These are phyloP conservation scores for Aspergillus fijiensis DNA, from an alignment of 2,329 filamentous ascomycete genomes.

Conservation along the genomic window DNA sequence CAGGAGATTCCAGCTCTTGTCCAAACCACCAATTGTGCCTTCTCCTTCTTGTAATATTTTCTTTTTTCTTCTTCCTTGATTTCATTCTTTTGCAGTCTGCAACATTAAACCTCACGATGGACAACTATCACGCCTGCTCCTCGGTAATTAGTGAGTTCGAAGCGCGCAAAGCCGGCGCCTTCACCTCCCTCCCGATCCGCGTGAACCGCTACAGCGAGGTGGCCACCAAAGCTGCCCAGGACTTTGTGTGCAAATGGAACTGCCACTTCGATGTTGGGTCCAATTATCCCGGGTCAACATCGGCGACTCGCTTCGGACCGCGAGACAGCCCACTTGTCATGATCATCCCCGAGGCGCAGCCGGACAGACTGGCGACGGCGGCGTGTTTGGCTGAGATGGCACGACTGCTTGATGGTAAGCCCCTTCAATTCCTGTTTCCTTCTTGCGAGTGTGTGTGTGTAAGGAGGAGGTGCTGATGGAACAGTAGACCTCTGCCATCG, in stretches of 20 bases:
- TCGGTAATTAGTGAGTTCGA: background rate
- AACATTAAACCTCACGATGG: background rate
- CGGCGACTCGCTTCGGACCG: no score
- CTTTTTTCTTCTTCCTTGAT: background rate
- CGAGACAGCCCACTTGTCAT: background rate
- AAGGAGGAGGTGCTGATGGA: background rate
- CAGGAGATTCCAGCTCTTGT: background rate
- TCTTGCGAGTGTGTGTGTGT: background rate
- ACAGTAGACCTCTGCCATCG: background rate
- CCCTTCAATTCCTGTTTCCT: no score
- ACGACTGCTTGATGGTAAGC: background rate
- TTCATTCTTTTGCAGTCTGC: background rate
- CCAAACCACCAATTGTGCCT: background rate
- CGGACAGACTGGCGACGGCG: background rate
- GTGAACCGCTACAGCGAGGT: slow-evolving; percentile 2
- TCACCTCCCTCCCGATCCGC: background rate
- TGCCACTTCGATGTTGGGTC: no score
- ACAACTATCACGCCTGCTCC: background rate
- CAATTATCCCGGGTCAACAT: background rate
- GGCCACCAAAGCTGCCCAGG: background rate
- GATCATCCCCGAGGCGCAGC: background rate
- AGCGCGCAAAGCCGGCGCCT: background rate
- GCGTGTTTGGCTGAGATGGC: background rate
- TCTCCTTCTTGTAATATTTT: background rate
- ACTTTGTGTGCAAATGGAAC: slow-evolving; percentile 1